Evolutionary conservation across 768 basidiomycete species (phyloP).

Genomic region (Naganishia randhawae): DNA sequence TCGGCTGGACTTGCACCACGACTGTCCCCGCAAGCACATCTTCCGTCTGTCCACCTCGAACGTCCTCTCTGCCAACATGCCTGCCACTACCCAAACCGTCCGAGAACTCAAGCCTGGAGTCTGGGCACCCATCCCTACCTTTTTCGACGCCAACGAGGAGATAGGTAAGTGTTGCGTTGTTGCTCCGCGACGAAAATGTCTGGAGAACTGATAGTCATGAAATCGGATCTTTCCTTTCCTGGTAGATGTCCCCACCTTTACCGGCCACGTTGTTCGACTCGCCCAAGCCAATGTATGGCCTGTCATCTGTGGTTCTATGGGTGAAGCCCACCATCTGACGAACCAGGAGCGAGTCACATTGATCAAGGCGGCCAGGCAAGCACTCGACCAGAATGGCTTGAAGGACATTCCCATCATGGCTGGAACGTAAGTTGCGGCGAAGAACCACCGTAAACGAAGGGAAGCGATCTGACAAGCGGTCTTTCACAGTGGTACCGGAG

Average conservation of each 20-base stretch:
- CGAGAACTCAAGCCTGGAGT: conserved; percentile 71
- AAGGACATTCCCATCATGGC: conserved; percentile 65
- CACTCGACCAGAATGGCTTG: conserved; percentile 66
- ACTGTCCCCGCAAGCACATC: not conserved
- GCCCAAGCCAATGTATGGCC: conserved; percentile 68
- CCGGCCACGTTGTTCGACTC: conserved; percentile 63
- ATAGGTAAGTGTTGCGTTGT: conserved; percentile 61
- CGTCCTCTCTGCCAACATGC: conserved; percentile 29
- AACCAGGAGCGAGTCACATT: conserved; percentile 65
- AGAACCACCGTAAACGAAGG: not conserved
- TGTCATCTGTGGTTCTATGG: conserved; percentile 75
- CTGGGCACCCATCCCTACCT: conserved; percentile 80
- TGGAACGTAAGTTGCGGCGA: conserved; percentile 57
- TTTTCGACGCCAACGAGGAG: conserved; percentile 76
- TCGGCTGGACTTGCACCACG: not conserved
- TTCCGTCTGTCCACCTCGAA: not conserved
- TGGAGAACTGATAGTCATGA: not conserved
- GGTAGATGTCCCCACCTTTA: conserved; percentile 65
- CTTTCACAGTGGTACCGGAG: conserved; percentile 60
- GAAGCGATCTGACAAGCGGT: not conserved
- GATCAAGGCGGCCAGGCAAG: conserved; percentile 65
- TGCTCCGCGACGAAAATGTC: not conserved
- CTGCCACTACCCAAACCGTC: conserved; percentile 31
- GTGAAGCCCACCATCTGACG: conserved; percentile 73
- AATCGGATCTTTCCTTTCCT: not conserved